These are phyloP conservation scores for Calamus simplicifolius DNA, from an alignment of 176 grass and related monocot species.

Conservation along the genomic window DNA sequence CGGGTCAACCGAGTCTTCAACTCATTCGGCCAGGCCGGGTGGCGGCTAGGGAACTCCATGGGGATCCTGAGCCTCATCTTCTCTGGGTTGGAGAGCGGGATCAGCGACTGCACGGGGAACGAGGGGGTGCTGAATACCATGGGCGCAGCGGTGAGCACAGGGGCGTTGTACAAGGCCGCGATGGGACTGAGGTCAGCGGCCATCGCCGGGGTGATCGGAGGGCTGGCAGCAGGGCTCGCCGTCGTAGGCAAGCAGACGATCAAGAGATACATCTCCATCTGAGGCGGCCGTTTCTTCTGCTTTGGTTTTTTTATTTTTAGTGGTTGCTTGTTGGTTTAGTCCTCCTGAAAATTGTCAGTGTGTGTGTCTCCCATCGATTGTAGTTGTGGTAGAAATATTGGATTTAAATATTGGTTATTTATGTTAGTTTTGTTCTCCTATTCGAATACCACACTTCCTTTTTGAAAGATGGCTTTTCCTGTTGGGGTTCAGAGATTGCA, in stretches of 20 bases:
- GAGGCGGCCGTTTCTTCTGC: neutral
- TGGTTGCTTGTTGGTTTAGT: no score
- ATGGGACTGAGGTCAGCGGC: constrained; percentile 21
- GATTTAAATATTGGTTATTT: no score
- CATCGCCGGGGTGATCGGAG: constrained; percentile 19
- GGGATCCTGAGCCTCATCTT: constrained; percentile 3
- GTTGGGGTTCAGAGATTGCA: no score
- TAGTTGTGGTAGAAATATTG: no score
- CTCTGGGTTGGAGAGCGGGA: constrained; percentile 2
- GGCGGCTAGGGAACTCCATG: constrained; percentile 1
- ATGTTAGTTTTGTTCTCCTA: no score
- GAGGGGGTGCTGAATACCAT: constrained; percentile 1
- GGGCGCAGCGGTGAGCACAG: constrained; percentile 1
- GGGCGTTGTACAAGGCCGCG: constrained; percentile 17
- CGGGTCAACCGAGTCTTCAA: constrained; percentile 6
- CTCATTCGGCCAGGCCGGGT: constrained; percentile 6
- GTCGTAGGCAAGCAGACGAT: constrained; percentile 15
- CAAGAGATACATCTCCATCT: constrained; percentile 26
- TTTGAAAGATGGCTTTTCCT: no score
- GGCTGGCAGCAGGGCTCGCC: constrained; percentile 16
- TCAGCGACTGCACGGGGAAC: neutral
- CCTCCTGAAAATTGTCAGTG: no score
- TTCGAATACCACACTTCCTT: no score
- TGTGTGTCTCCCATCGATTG: no score
- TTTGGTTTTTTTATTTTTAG: no score